Conservation (phyloP, 2,329 filamentous ascomycete genomes). For the Phialocephala sp. region DNA sequence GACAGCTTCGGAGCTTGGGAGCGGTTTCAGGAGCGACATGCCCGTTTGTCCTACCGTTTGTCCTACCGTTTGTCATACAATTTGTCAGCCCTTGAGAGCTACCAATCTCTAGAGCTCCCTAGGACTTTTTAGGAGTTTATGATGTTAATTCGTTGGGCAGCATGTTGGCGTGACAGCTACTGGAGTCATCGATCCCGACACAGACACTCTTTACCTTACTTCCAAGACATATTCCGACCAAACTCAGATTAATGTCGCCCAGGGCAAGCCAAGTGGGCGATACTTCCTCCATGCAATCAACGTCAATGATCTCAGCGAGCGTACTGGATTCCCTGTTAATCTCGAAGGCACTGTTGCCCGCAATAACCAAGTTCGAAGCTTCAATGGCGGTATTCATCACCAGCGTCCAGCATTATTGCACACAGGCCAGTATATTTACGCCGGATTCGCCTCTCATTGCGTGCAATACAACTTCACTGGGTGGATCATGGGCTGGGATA, state of each 20-base stretch:
- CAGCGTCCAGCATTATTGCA: conserved; percentile 54
- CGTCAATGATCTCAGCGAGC: conserved; percentile 50
- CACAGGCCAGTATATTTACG: conserved; percentile 53
- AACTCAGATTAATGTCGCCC: conserved; percentile 41
- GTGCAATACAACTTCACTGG: conserved; percentile 58
- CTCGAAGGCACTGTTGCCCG: conserved; percentile 51
- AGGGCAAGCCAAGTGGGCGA: conserved; percentile 49
- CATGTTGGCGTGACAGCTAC: conserved; percentile 55
- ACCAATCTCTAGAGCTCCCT: no score
- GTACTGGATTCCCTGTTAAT: conserved; percentile 48
- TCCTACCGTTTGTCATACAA: no score
- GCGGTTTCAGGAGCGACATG: no score
- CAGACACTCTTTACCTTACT: conserved; percentile 55
- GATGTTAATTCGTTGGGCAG: no score
- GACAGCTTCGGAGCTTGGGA: no score
- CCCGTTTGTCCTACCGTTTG: no score
- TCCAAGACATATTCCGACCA: conserved; percentile 55
- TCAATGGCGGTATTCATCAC: conserved; percentile 54
- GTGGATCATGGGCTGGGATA: conserved; percentile 55
- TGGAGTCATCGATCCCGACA: conserved; percentile 56
- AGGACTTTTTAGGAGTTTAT: no score
- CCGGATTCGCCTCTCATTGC: conserved; percentile 57
- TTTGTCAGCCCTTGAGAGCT: no score
- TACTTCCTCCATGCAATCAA: conserved; percentile 54
- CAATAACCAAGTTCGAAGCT: conserved; percentile 53